Percentiles rank a stretch among this genome's conserved stretches.
Conservation (phyloP, 306 rosid species). For the Prunus kanzakura region DNA sequence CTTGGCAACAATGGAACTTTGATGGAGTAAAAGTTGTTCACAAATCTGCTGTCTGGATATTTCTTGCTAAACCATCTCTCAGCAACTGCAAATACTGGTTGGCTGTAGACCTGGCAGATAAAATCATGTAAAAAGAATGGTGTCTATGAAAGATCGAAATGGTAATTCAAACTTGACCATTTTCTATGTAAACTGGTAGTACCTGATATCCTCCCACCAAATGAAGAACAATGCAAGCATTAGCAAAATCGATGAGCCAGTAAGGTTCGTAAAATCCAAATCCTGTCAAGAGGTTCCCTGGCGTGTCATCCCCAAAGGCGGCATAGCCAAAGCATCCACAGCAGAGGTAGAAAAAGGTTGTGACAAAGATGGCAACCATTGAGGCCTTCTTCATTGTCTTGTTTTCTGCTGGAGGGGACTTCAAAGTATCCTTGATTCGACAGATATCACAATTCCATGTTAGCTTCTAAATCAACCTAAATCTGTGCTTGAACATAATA, state of each 20-base stretch:
- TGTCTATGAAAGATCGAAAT: background rate
- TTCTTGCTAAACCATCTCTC: conserved; percentile 61
- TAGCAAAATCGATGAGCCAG: conserved; percentile 84
- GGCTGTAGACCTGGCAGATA: conserved; percentile 54
- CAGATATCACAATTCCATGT: conserved; percentile 3
- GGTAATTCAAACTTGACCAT: background rate
- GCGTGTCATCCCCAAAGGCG: conserved; percentile 76
- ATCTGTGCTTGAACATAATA: background rate
- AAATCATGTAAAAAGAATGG: background rate
- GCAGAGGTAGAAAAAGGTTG: conserved; percentile 82
- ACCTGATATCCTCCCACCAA: conserved; percentile 96
- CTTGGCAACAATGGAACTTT: conserved; percentile 50
- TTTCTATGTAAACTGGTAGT: background rate
- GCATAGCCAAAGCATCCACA: conserved; percentile 90
- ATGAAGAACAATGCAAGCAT: conserved; percentile 81
- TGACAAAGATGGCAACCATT: conserved; percentile 38
- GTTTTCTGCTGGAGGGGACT: conserved; percentile 79
- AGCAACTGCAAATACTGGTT: conserved; percentile 51
- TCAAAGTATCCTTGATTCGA: conserved; percentile 67
- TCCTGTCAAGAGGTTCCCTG: conserved; percentile 85
- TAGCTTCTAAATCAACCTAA: background rate
- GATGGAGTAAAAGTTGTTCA: conserved; percentile 43
- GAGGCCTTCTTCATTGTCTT: conserved; percentile 84
- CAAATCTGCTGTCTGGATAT: conserved; percentile 54
- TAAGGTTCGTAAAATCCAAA: conserved; percentile 78